These are phyloP conservation scores for Schwanniomyces sp. DNA, from an alignment of 805 yeast genomes.

Conservation along the genomic window DNA sequence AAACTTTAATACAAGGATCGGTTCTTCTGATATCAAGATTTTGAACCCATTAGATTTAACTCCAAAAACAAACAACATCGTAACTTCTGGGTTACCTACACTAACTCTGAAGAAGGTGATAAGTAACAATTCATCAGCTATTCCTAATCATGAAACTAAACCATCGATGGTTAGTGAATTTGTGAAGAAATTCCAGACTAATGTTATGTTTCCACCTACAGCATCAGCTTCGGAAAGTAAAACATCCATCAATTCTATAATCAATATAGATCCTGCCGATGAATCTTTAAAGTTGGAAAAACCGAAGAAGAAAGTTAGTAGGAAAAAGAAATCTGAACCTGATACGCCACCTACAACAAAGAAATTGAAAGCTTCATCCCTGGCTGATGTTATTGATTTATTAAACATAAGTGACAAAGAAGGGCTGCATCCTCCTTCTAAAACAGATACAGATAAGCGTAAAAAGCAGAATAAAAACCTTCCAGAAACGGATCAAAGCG, in stretches of 20 bases:
- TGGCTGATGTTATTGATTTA: neutral
- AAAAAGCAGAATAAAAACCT: constrained; percentile 5
- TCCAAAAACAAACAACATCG: neutral
- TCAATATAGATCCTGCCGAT: constrained; percentile 27
- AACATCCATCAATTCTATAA: constrained; percentile 40
- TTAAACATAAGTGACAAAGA: neutral
- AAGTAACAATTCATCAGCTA: neutral
- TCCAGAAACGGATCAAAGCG: constrained; percentile 10
- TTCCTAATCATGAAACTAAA: neutral
- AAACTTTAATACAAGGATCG: neutral
- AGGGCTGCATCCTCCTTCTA: neutral
- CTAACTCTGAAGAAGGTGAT: neutral
- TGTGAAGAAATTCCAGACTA: constrained; percentile 31
- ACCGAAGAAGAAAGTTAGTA: constrained; percentile 1
- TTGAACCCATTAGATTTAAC: neutral
- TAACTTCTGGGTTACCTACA: neutral
- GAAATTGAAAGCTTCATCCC: neutral
- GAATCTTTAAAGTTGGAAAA: constrained; percentile 1
- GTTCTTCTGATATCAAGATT: constrained; percentile 5
- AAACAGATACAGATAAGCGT: constrained; percentile 1
- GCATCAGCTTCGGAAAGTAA: constrained; percentile 18
- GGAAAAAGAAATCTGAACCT: constrained; percentile 4
- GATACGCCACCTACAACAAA: constrained; percentile 2
- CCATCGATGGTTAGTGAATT: constrained; percentile 17
- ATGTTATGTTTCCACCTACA: constrained; percentile 17